Base-by-base conservation (phyloP, 192 early-diverging fungal genomes). In the Lunasporangiospora selenospora region DNA sequence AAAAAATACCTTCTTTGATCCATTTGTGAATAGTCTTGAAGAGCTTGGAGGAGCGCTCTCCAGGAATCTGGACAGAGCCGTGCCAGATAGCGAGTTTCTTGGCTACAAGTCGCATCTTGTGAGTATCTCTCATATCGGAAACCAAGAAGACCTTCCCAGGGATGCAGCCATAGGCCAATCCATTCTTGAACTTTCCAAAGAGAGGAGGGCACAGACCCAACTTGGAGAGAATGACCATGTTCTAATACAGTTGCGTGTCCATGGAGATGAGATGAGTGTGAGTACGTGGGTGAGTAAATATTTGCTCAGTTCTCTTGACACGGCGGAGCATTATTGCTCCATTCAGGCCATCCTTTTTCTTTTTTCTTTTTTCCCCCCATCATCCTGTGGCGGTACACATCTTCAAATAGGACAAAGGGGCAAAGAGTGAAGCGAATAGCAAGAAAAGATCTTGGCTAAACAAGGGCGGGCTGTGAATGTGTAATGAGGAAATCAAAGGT, bases 141-240 rank as follows among this genome's bases (percentile, higher is more conserved):
- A 89, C 86, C 47, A 80, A 77, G 56, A 89, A 87, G 1, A 90
- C 88, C 10, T 77, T 77, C 5, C 95, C 93, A 9, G 85, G 79
- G 23, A 95, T 85, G 53, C 77, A 98, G 3, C 96, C 96, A 75
- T 98, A 97, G 21, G 96, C 88, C 2, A 98, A 66, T 6, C 96
- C 96, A 77, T 97, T 97, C n/a, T 81, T 70, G 75, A 98, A 97
- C 24, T 88, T 83, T 18, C 88, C 94, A 69, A 94, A 91, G 0
- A 97, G 66, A 19, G 87, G 87, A 19, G 94, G 93, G 38, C 87
- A 84, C 59, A 95, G 71, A 34, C 86, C 85, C 38, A 84, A 78
- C 30, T 79, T 67, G 21, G 92, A 87, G 23, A 97, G 77, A 1
- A 84, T 78, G 30, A 89, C 75, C 79, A 97, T 88, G 60, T 95